Base-by-base conservation (phyloP, 1,139 yeast species). In the Zygoascus sp. region DNA sequence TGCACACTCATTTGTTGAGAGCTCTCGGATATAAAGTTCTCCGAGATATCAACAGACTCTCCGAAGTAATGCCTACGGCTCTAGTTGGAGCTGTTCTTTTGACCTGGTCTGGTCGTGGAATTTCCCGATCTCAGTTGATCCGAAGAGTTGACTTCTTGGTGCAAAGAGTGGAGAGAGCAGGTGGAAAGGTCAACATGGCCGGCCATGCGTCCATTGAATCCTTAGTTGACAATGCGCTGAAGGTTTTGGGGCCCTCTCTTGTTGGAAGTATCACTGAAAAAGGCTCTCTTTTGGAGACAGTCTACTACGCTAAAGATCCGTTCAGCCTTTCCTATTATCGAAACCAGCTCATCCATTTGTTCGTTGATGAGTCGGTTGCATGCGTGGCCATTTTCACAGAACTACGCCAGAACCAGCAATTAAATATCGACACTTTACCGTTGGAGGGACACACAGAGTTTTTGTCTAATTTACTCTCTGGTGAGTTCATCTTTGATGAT, bases 31-130 rank as follows among this genome's bases (percentile, higher is more conserved):
- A 70, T 56, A 58, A 65, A 23, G 66, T 70, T 20, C 59, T 70
- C 22, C 60, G 63, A 21, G 74, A 70, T 44, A 69, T 70, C 53
- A 70, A 70, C 56, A 53, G 54, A 16, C 69, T 65, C 1, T 68
- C 74, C 2, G 71, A 70, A 11, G 66, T 70, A 34, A 70, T 70
- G 74, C 75, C 75, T 4, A 68, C 74, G 2, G 68, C 73, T 2
- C 59, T 70, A 27, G 64, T 70, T 10, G 75, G 74, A 17, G 63
- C 74, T 0, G 69, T 68, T 23, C 57, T 70, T 23, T 57, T 70
- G 32, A 70, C 75, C 2, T 57, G 66, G 32, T 58, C 68, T 7
- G 57, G 56, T 13, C 61, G 70, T 3, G 74, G 74, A 3, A 63
- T 69, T 22, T 62, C 69, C 43, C 59, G 59, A 38, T 55, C 60